Conservation (phyloP, 306 rosid species). For the Cucumis cinereus region DNA sequence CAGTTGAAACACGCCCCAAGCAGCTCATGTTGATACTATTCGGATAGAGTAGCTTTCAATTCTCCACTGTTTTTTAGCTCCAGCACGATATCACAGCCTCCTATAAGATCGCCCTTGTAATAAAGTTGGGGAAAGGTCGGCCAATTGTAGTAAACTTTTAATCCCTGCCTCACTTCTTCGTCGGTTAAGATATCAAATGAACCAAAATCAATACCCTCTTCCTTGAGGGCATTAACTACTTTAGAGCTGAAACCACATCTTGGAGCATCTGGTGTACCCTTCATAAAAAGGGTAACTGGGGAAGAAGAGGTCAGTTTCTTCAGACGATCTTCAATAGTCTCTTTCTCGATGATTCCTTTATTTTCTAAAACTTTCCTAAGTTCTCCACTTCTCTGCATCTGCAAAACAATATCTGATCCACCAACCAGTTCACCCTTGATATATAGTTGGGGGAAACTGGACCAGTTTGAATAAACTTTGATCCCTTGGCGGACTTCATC, state of each 20-base stretch:
- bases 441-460: constrained; percentile 86
- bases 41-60: constrained; percentile 59
- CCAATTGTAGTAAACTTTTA: constrained; percentile 80
- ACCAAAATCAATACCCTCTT: constrained; percentile 59
- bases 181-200: constrained; percentile 66
- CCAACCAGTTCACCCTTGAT: constrained; percentile 72
- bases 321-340: constrained; percentile 52
- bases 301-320: constrained; percentile 54
- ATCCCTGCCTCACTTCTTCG: constrained; percentile 83
- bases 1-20: constrained; percentile 8
- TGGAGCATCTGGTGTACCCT: constrained; percentile 85
- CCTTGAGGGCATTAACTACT: constrained; percentile 54
- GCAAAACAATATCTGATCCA: constrained; percentile 86
- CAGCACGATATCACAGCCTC: constrained; percentile 74
- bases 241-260: constrained; percentile 88
- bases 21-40: constrained; percentile 18
- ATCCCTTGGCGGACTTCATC: constrained; percentile 88
- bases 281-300: constrained; percentile 83
- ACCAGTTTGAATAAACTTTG: constrained; percentile 89
- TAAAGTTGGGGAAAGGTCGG: constrained; percentile 94
- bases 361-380: constrained; percentile 46
- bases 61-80: constrained; percentile 69
- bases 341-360: constrained; percentile 43
- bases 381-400: constrained; percentile 94
- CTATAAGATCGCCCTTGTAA: constrained; percentile 75